Evolutionary conservation across 139 green algal genomes (phyloP).

Genomic region (Picochlorum sp.): DNA sequence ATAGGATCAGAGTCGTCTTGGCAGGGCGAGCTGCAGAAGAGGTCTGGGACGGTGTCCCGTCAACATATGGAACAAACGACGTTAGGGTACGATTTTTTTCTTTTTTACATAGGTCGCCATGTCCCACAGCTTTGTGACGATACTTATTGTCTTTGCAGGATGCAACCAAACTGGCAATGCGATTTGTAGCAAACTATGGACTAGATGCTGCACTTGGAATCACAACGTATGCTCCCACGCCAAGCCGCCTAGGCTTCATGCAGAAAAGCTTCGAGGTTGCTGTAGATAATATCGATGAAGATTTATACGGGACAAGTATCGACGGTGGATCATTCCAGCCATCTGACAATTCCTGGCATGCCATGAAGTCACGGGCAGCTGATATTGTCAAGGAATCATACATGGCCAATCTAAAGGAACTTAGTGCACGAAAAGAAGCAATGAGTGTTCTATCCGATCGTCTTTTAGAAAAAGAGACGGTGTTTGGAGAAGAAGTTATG

Average conservation of each 20-base stretch:
- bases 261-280: conserved; percentile 29
- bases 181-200: conserved; percentile 45
- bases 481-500: conserved; percentile 31
- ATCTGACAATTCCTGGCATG: conserved; percentile 24
- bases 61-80: conserved; percentile 18
- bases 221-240: conserved; percentile 27
- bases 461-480: conserved; percentile 33
- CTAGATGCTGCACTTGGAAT: conserved; percentile 33
- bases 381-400: conserved; percentile 34
- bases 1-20: conserved; percentile 59
- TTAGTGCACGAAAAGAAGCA: conserved; percentile 24
- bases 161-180: conserved; percentile 29
- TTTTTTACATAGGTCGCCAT: too few relatives aligned
- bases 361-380: conserved; percentile 13
- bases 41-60: conserved; percentile 15
- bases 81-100: conserved; percentile 4
- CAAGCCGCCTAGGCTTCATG: conserved; percentile 14
- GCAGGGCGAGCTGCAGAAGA: conserved; percentile 55
- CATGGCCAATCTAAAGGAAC: conserved; percentile 27
- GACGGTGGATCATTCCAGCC: conserved; percentile 28
- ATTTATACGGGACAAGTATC: conserved; percentile 35
- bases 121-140: too few relatives aligned
- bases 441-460: conserved; percentile 17
- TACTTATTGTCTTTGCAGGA: conserved; percentile 13
- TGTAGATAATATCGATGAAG: conserved; percentile 43